A percentile compares a stretch with the other conserved stretches of the same genome.
Conservation (phyloP, 2,329 filamentous ascomycete species). For the Plenodomus tracheiphilus region DNA sequence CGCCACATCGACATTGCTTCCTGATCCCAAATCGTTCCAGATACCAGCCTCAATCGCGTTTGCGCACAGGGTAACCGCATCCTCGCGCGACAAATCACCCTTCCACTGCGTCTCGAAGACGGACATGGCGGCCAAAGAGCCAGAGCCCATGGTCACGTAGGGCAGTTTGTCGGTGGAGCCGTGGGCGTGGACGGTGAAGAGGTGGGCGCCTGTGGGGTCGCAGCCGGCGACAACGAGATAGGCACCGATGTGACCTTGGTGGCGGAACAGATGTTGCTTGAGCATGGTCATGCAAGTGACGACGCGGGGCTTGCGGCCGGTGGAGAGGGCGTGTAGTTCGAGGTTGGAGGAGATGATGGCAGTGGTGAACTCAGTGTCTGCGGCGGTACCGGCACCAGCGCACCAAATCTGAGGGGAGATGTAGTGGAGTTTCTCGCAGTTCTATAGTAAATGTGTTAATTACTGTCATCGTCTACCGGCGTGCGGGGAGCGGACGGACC, state of each 20-base stretch:
- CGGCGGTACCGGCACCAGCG: constrained; percentile 94
- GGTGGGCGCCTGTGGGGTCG: constrained; percentile 90
- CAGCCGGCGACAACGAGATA: constrained; percentile 97
- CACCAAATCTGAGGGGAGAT: constrained; percentile 99
- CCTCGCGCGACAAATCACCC: constrained; percentile 72
- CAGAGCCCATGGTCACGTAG: constrained; percentile 98
- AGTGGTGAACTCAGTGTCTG: constrained; percentile 98
- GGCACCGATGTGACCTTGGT: constrained; percentile 96
- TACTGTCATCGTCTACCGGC: background rate
- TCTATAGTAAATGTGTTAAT: constrained; percentile 54
- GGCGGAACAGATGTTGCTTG: constrained; percentile 98
- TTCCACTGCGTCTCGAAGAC: constrained; percentile 98
- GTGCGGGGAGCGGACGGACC: constrained; percentile 46
- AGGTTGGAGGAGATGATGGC: constrained; percentile 98
- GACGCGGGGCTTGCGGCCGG: constrained; percentile 93
- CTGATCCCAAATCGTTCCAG: constrained; percentile 96
- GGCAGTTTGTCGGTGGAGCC: constrained; percentile 98
- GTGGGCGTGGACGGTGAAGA: constrained; percentile 98
- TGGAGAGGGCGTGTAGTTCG: constrained; percentile 94
- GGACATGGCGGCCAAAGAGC: constrained; percentile 94
- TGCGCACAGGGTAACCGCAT: constrained; percentile 78
- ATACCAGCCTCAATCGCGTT: constrained; percentile 95
- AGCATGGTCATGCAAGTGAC: constrained; percentile 99
- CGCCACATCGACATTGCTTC: constrained; percentile 95
- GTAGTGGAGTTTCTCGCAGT: constrained; percentile 99